Base-by-base conservation (phyloP, 2,329 filamentous ascomycete genomes). In the Hypoxylon sp. region DNA sequence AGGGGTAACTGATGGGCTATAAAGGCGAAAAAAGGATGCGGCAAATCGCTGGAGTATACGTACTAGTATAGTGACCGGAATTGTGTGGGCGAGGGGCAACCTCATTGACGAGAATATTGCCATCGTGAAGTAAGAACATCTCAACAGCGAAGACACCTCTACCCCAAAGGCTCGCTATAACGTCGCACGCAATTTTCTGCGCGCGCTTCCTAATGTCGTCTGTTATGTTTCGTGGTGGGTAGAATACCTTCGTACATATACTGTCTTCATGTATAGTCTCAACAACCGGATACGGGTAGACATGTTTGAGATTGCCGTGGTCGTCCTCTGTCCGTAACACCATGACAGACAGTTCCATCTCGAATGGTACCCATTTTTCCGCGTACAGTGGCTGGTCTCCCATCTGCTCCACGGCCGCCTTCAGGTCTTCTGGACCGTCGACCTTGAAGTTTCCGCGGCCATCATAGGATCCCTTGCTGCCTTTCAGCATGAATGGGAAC, bases 101-200 rank as follows among this genome's bases (percentile, higher is more conserved):
- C 80, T 97, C 94, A 79, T 97, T 97, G 73, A 98, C 86, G 63
- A 97, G 81, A 1, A 97, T 85, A 1, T 83, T 83, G 82, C 89
- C 89, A 74, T 96, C 89, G 52, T 89, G 82, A 10, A 94, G 86
- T 2, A 98, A 81, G 81, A 99, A 99, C 89, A 98, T 93, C 81
- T 99, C 96, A 0, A 98, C 95, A 0, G 95, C 96, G 79, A 98
- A 99, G 32, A 97, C 93, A 70, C 96, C 96, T 68, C 96, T 91
- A 56, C 96, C 96, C 83, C 90, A 90, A 60, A 99, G 91, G 56
- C 89, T 91, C 45, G 87, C 86, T 21, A 98, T 89, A 10, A 96
- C 94, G 63, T 91, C 89, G 72, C 89, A 88, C 0, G 94, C 96
- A 0, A 98, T 85, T 45, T 90, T 86, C 76, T 93, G 90, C 0